These are phyloP conservation scores for Candida ortonii DNA, from an alignment of 805 yeast genomes.

Conservation along the genomic window DNA sequence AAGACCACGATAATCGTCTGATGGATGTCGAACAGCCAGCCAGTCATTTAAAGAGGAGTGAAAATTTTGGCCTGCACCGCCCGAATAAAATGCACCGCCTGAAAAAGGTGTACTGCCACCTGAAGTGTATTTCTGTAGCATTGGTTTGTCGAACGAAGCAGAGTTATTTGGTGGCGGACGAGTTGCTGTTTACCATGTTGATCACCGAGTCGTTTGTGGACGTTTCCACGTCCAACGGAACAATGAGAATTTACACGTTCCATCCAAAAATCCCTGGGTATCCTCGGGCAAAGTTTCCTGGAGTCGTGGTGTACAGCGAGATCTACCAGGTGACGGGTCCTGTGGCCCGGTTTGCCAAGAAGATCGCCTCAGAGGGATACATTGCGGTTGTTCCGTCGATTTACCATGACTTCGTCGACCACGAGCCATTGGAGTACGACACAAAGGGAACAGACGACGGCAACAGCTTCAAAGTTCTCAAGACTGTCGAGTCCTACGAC, in stretches of 20 bases:
- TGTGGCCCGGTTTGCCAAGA: constrained; percentile 71
- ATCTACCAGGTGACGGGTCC: constrained; percentile 85
- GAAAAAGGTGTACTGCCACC: too few relatives aligned
- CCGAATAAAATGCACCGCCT: too few relatives aligned
- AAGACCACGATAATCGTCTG: too few relatives aligned
- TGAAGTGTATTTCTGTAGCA: too few relatives aligned
- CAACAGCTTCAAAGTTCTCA: constrained; percentile 60
- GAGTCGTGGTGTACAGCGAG: constrained; percentile 74
- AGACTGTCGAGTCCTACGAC: constrained; percentile 69
- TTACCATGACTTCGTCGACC: constrained; percentile 66
- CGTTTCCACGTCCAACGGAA: constrained; percentile 61
- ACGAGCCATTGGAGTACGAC: constrained; percentile 67
- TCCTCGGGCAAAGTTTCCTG: constrained; percentile 80
- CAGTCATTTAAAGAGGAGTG: too few relatives aligned
- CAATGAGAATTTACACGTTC: constrained; percentile 63
- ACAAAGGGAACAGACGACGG: constrained; percentile 74
- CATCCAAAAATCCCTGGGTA: constrained; percentile 70
- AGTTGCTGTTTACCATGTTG: constrained; percentile 62
- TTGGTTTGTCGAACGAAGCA: too few relatives aligned
- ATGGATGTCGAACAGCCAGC: too few relatives aligned
- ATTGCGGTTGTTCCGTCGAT: constrained; percentile 78
- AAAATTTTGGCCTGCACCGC: too few relatives aligned
- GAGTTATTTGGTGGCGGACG: constrained; percentile 1
- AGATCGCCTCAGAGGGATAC: constrained; percentile 76
- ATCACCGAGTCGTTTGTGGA: constrained; percentile 65